Evolutionary conservation across 768 basidiomycete species (phyloP).

Genomic region (Rhizopogon rudus): DNA sequence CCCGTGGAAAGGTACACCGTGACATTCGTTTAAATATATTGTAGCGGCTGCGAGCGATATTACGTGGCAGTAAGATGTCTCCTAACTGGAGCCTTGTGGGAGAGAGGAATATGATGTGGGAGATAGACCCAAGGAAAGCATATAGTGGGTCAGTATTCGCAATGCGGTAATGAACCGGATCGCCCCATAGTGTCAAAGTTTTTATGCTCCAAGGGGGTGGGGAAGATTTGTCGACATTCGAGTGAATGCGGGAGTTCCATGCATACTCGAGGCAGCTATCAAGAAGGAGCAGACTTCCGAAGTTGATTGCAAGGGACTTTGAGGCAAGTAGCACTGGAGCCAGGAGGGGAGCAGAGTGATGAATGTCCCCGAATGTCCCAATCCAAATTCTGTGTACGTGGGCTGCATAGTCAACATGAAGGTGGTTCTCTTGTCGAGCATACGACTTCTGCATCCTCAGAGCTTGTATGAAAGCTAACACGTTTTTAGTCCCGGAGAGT

Average conservation of each 20-base stretch:
- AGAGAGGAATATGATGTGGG: slow-evolving; percentile 29
- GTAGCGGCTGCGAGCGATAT: no score
- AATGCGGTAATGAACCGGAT: slow-evolving; percentile 26
- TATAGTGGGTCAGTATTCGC: slow-evolving; percentile 13
- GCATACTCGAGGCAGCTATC: slow-evolving; percentile 24
- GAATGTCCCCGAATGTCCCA: slow-evolving; percentile 3
- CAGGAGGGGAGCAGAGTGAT: slow-evolving; percentile 3
- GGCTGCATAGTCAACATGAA: slow-evolving; percentile 27
- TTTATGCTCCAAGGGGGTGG: slow-evolving; percentile 15
- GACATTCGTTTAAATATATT: no score
- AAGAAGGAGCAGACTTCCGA: slow-evolving; percentile 27
- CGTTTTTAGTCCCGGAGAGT: slow-evolving; percentile 9
- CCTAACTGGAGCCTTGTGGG: no score
- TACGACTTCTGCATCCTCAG: slow-evolving; percentile 22
- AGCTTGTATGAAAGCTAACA: slow-evolving; percentile 25
- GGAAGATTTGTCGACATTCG: slow-evolving; percentile 10
- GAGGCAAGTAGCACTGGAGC: slow-evolving; percentile 1
- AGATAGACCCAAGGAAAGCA: slow-evolving; percentile 29
- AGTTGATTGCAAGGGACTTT: slow-evolving; percentile 25
- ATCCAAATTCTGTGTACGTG: slow-evolving; percentile 33
- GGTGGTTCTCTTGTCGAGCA: slow-evolving; percentile 10
- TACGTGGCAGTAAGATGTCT: no score
- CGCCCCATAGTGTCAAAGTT: slow-evolving; percentile 28
- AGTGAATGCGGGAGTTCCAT: slow-evolving; percentile 1
- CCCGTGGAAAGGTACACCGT: slow-evolving; percentile 22